These are phyloP conservation scores for Capsicum pubescens DNA, from an alignment of 257 asterid genomes.

Conservation along the genomic window DNA sequence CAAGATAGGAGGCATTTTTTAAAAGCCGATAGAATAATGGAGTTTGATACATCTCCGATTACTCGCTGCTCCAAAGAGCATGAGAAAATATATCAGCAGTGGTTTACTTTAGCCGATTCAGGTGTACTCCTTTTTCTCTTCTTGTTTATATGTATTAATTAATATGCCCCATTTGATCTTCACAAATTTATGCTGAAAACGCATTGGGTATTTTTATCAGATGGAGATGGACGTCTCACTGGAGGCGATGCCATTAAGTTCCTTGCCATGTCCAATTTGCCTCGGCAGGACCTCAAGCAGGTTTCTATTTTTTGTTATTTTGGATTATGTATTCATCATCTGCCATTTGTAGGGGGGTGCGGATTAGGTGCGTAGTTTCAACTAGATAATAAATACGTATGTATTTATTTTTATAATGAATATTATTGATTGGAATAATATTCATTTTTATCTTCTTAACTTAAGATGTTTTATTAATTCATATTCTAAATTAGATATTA, in stretches of 20 bases:
- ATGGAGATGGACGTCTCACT: constrained; percentile 89
- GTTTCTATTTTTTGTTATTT: no score
- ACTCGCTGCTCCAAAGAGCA: constrained; percentile 84
- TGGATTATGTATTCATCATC: no score
- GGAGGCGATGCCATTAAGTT: constrained; percentile 72
- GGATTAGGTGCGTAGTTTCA: no score
- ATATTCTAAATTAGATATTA: no score
- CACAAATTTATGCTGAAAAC: constrained; percentile 20
- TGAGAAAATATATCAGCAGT: constrained; percentile 76
- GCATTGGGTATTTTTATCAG: constrained; percentile 40
- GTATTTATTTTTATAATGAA: no score
- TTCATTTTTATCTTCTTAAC: no score
- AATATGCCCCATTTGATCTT: background rate
- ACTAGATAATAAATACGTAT: no score
- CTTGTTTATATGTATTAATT: background rate
- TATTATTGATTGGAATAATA: no score
- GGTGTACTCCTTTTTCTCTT: constrained; percentile 44
- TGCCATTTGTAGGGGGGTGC: no score
- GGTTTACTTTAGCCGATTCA: constrained; percentile 88
- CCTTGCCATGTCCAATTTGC: no score
- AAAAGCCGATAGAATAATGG: constrained; percentile 50
- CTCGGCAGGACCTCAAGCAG: no score
- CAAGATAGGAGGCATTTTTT: background rate
- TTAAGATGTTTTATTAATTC: no score
- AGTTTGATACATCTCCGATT: constrained; percentile 80